phyloP scores from a whole-genome alignment of 2,329 filamentous ascomycete species.

The Escovopsis sp. region DNA sequence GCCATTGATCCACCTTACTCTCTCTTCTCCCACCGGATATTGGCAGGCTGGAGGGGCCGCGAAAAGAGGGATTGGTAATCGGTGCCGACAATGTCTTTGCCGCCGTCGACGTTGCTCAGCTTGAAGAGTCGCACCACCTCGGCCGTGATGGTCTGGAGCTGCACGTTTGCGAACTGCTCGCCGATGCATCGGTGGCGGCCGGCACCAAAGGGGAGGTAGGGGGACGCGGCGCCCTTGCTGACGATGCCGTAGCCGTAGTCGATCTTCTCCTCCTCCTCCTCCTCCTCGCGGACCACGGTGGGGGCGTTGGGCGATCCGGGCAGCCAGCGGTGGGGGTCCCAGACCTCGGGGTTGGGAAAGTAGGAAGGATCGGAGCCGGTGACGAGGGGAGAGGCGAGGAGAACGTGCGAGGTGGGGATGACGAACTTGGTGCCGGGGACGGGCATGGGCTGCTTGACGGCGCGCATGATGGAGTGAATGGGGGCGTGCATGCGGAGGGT shows the following conservation, averaged over 20 bases:
- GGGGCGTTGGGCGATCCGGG: constrained; percentile 43
- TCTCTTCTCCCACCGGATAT: constrained; percentile 63
- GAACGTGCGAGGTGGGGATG: constrained; percentile 64
- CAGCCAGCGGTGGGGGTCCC: constrained; percentile 90
- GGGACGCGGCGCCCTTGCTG: constrained; percentile 76
- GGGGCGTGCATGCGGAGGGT: constrained; percentile 82
- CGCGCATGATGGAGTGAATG: constrained; percentile 89
- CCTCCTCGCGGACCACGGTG: constrained; percentile 34
- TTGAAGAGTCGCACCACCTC: constrained; percentile 67
- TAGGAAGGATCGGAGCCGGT: constrained; percentile 55
- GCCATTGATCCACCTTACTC: constrained; percentile 19
- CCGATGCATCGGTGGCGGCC: constrained; percentile 90
- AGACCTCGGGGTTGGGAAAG: constrained; percentile 70
- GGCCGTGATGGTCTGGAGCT: constrained; percentile 73
- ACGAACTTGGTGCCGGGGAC: constrained; percentile 72
- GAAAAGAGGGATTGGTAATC: constrained; percentile 61
- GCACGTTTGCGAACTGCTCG: constrained; percentile 89
- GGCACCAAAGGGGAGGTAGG: constrained; percentile 88
- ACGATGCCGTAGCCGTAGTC: constrained; percentile 92
- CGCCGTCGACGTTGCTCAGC: constrained; percentile 61
- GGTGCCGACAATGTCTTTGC: constrained; percentile 50
- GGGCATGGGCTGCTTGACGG: constrained; percentile 76
- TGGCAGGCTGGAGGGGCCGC: constrained; percentile 54
- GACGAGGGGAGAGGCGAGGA: constrained; percentile 76
- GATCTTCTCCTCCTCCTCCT: constrained; percentile 60